Evolutionary conservation across 1,284 basidiomycete genomes (phyloP).

Genomic region (Microbotryum silenes-acaulis): DNA sequence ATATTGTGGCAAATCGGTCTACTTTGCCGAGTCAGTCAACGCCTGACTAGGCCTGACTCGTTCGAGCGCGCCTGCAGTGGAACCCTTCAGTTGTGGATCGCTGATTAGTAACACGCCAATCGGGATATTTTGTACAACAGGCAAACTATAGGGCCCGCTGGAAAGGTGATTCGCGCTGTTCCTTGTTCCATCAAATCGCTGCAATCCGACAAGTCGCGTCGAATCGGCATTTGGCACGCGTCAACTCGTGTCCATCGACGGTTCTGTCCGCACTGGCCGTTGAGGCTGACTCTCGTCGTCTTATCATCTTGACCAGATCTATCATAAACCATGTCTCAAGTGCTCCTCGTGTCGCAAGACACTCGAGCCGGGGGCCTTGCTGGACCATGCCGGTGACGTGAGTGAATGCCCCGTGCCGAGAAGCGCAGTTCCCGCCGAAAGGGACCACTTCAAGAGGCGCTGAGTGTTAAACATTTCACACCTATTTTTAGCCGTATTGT

Average conservation of each 20-base stretch:
- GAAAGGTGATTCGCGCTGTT: constrained; percentile 37
- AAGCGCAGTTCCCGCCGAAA: not conserved
- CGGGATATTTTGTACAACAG: not conserved
- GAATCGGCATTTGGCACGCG: not conserved
- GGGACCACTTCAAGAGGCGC: too few species aligned
- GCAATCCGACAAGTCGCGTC: not conserved
- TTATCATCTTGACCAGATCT: constrained; percentile 36
- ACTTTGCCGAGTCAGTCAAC: constrained; percentile 41
- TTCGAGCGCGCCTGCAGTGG: not conserved
- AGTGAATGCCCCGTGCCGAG: constrained; percentile 7
- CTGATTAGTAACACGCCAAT: not conserved
- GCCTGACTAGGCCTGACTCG: not conserved
- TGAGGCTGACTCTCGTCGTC: too few species aligned
- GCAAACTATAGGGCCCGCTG: constrained; percentile 42
- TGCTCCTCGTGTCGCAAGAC: constrained; percentile 42
- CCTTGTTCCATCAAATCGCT: not conserved
- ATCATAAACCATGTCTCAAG: constrained; percentile 45
- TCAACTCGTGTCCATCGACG: not conserved
- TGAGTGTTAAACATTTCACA: too few species aligned
- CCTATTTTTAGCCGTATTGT: constrained; percentile 20
- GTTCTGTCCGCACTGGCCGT: not conserved
- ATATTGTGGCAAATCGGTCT: constrained; percentile 40
- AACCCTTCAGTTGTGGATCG: not conserved
- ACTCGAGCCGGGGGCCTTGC: constrained; percentile 41
- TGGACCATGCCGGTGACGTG: constrained; percentile 42